Evolutionary conservation across 1,284 basidiomycete genomes (phyloP).

Genomic region (Rhodotorula sp.): DNA sequence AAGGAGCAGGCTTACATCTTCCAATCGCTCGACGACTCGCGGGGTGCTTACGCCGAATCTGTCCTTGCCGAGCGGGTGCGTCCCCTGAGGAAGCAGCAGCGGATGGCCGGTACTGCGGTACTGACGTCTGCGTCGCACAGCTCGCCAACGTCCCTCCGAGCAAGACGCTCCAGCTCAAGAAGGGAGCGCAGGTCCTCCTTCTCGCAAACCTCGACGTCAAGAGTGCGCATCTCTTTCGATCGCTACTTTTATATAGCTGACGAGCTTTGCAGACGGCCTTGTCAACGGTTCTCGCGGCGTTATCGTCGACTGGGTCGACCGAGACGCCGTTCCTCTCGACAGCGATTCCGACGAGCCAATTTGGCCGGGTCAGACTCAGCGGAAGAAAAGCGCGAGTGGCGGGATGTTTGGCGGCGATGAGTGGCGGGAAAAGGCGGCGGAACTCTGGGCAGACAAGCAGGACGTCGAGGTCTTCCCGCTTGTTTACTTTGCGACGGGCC

Average conservation of each 20-base stretch:
- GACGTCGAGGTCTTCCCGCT: constrained; percentile 27
- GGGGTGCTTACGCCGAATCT: constrained; percentile 18
- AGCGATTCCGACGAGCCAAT: not conserved
- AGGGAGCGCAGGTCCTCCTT: constrained; percentile 42
- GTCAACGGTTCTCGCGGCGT: constrained; percentile 42
- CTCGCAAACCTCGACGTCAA: constrained; percentile 41
- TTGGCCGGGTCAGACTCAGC: not conserved
- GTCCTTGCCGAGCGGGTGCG: constrained; percentile 4
- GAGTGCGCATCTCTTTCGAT: not conserved
- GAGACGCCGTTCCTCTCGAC: constrained; percentile 15
- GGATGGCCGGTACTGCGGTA: too few relatives aligned
- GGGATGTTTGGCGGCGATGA: constrained; percentile 30
- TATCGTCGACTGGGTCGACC: constrained; percentile 41
- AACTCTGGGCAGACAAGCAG: constrained; percentile 30
- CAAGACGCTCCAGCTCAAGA: constrained; percentile 31
- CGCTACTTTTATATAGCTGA: too few relatives aligned
- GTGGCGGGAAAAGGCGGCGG: constrained; percentile 31
- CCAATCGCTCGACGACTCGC: constrained; percentile 25
- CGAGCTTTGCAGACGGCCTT: constrained; percentile 9
- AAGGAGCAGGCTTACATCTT: constrained; percentile 24
- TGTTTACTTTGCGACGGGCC: constrained; percentile 39
- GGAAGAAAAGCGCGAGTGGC: not conserved
- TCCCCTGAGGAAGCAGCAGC: too few relatives aligned
- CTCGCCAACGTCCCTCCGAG: constrained; percentile 36
- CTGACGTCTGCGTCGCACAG: constrained; percentile 1